Percentiles rank a stretch among this genome's conserved stretches.
These are phyloP conservation scores for Hyaloperonospora arabidopsidis DNA, from an alignment of 352 stramenopile genomes.

Conservation along the genomic window DNA sequence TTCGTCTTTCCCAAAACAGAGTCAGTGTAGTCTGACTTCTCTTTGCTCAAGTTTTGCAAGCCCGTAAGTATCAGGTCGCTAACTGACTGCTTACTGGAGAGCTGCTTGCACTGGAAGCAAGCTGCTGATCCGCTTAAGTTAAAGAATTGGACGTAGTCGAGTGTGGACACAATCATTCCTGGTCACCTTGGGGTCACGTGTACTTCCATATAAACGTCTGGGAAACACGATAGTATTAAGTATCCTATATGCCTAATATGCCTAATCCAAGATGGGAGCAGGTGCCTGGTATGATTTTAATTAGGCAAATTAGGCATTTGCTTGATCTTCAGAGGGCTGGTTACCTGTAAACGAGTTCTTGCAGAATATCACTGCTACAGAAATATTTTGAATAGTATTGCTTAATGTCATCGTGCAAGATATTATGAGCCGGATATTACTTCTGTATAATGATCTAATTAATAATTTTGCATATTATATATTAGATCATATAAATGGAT, in stretches of 20 bases:
- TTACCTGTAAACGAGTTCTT: too few species aligned
- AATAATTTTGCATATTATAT: too few species aligned
- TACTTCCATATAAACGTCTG: too few species aligned
- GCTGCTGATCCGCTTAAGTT: background rate
- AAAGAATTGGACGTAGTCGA: background rate
- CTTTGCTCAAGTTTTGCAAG: background rate
- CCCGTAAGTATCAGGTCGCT: background rate
- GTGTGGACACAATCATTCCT: background rate
- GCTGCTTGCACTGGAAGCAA: background rate
- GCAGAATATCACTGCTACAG: too few species aligned
- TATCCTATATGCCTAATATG: background rate
- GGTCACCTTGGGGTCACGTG: background rate
- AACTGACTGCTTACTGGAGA: background rate
- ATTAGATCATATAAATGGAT: too few species aligned
- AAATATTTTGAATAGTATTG: too few species aligned
- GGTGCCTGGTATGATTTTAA: too few species aligned
- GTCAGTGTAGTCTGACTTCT: background rate
- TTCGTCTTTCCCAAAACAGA: background rate
- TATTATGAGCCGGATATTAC: too few species aligned
- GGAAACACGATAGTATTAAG: too few species aligned
- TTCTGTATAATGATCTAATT: too few species aligned
- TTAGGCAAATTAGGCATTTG: background rate
- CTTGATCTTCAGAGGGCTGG: background rate
- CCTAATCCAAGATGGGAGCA: background rate
- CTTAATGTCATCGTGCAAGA: too few species aligned